Percentiles rank a stretch among this genome's conserved stretches.
These are phyloP conservation scores for Verticillium isaacii DNA, from an alignment of 2,329 filamentous ascomycete genomes.

Conservation along the genomic window DNA sequence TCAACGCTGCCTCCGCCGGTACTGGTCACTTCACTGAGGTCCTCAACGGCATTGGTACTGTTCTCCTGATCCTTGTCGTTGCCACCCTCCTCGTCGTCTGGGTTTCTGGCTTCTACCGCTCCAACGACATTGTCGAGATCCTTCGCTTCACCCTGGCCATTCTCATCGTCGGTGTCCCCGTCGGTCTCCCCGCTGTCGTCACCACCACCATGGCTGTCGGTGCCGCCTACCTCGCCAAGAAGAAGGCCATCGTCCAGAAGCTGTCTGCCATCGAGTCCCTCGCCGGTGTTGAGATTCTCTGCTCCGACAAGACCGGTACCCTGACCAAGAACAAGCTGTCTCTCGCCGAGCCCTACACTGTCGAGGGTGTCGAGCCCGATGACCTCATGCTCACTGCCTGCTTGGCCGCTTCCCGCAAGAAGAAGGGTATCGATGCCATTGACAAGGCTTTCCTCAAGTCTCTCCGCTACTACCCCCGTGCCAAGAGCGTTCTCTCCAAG, in stretches of 20 bases:
- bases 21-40: slow-evolving; percentile 89
- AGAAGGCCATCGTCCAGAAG: slow-evolving; percentile 91
- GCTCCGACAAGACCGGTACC: slow-evolving; percentile 92
- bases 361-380: slow-evolving; percentile 75
- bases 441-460: slow-evolving; percentile 93
- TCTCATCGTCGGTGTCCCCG: slow-evolving; percentile 86
- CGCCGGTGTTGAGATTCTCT: slow-evolving; percentile 88
- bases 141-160: slow-evolving; percentile 83
- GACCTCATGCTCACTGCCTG: slow-evolving; percentile 92
- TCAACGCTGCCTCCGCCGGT: slow-evolving; percentile 69
- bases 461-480: slow-evolving; percentile 74
- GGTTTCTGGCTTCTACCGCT: slow-evolving; percentile 84
- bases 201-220: slow-evolving; percentile 95
- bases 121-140: slow-evolving; percentile 72
- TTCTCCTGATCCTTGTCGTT: slow-evolving; percentile 75
- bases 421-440: slow-evolving; percentile 92
- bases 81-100: slow-evolving; percentile 78
- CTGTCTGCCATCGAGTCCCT: slow-evolving; percentile 88
- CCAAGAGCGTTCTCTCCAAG: slow-evolving; percentile 74
- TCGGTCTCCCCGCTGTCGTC: slow-evolving; percentile 88
- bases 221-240: slow-evolving; percentile 85
- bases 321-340: slow-evolving; percentile 93
- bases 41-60: slow-evolving; percentile 78
- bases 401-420: slow-evolving; percentile 85
- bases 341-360: slow-evolving; percentile 77